Conservation (phyloP, 176 grass and related monocot species). For the Areca catechu region DNA sequence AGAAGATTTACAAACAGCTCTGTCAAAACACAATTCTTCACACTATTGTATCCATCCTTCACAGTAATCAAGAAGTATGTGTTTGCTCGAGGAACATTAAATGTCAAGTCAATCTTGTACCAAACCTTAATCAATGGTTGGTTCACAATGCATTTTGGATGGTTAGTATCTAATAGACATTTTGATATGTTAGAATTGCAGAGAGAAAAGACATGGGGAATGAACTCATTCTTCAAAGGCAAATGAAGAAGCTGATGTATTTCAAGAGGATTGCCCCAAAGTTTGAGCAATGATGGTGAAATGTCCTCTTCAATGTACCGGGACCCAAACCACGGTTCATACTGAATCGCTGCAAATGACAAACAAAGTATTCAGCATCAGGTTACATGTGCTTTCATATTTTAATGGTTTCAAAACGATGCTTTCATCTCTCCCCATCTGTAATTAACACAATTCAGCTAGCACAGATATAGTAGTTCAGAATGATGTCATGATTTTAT, state of each 20-base stretch:
- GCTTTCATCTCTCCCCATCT: no score
- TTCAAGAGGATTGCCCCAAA: conserved; percentile 51
- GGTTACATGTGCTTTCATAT: no score
- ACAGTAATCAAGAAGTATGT: conserved; percentile 81
- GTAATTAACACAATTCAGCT: no score
- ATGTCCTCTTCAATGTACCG: conserved; percentile 88
- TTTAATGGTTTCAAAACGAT: no score
- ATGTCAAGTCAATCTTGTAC: conserved; percentile 84
- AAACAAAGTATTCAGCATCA: background rate
- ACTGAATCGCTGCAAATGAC: conserved; percentile 51
- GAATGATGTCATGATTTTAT: no score
- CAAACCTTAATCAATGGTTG: conserved; percentile 79
- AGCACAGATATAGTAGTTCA: no score
- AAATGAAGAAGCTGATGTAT: conserved; percentile 64
- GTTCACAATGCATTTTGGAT: conserved; percentile 67
- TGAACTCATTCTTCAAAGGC: conserved; percentile 80
- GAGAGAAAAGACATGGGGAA: conserved; percentile 63
- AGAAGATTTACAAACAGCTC: conserved; percentile 85
- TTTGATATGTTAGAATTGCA: conserved; percentile 42
- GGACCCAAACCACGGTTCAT: conserved; percentile 92
- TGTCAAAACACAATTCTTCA: conserved; percentile 71
- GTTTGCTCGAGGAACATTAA: conserved; percentile 86
- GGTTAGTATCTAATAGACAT: conserved; percentile 19
- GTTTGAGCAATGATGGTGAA: conserved; percentile 53
- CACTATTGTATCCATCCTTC: conserved; percentile 59